Conservation (phyloP, 176 grass and related monocot genomes). For the Hordeum marinum region DNA sequence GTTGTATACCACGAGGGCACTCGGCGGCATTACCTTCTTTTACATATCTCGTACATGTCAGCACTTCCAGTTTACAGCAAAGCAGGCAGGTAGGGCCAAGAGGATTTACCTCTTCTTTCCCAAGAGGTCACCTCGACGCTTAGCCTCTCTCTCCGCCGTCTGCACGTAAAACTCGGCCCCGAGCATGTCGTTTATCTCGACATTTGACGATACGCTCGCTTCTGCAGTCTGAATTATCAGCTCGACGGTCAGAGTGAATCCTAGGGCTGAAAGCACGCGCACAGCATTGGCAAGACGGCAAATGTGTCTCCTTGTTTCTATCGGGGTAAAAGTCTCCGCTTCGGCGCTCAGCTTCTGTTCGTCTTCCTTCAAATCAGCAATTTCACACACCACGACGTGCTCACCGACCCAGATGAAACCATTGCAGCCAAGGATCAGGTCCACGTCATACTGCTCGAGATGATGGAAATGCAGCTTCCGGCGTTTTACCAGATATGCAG, state of each 20-base stretch:
- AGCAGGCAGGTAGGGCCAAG: background rate
- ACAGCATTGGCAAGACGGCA: constrained; percentile 78
- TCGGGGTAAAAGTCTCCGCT: constrained; percentile 35
- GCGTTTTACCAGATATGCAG: constrained; percentile 77
- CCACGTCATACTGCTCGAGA: constrained; percentile 59
- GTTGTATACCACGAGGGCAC: background rate
- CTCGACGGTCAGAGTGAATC: constrained; percentile 73
- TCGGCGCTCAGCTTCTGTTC: constrained; percentile 21
- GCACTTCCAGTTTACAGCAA: background rate
- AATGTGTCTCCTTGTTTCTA: constrained; percentile 65
- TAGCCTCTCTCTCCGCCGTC: constrained; percentile 59
- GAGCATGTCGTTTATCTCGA: constrained; percentile 71
- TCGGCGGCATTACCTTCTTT: background rate
- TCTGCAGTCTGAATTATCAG: constrained; percentile 55
- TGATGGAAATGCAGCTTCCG: constrained; percentile 92
- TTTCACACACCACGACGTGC: constrained; percentile 53
- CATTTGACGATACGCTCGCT: constrained; percentile 47
- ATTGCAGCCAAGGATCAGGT: constrained; percentile 89
- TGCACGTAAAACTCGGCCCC: constrained; percentile 80
- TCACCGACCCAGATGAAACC: constrained; percentile 94
- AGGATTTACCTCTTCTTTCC: constrained; percentile 45
- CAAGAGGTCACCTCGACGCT: constrained; percentile 44
- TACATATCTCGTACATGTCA: background rate
- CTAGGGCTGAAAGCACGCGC: constrained; percentile 61
- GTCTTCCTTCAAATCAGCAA: constrained; percentile 20